Base-by-base conservation (phyloP, 306 rosid species). In the Prunus padus region DNA sequence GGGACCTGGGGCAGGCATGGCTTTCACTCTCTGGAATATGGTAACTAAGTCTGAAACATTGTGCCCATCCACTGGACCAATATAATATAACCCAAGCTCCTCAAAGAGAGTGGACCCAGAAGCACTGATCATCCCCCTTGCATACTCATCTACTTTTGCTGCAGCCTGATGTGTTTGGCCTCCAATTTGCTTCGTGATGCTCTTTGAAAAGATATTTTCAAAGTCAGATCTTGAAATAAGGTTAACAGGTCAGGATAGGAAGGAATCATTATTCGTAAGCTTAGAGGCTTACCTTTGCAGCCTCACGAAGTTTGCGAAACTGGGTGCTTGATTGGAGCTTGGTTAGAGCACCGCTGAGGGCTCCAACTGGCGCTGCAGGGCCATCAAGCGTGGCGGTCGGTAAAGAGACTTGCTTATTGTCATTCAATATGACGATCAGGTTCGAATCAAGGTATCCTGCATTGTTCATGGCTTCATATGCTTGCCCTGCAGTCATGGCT, bases 401-500 rank as follows among this genome's bases (percentile, higher is more conserved):
- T 69, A 95, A 81, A 51, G 98, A 95, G n/a, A 95, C 98, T 88
- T 90, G 98, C 62, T 86, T 95, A 61, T 95, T 95, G 81, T 95
- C 98, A 71, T 95, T 95, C 20, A 95, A 83, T 68, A 95, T 72
- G 65, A 92, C 86, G n/a, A 95, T 95, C 85, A 95, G 51, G 81
- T 95, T 95, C 40, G 93, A 19, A 50, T 90, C 98, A 52, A 95
- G 82, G 66, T 75, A 95, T 62, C 98, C 97, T 55, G 97, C 97
- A 55, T 95, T 95, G 79, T 92, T 95, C 97, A 95, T 81, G 65
- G 98, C 98, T 79, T 95, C 98, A 23, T 95, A 95, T 50, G 97
- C 98, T 86, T 92, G 96, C 44, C 98, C 98, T 9, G 97, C 98
- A 30, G 98, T 92, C 93, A 95, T 89, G 68, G 97, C 97, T 44